A percentile compares a stretch with the other conserved stretches of the same genome.
phyloP scores from a whole-genome alignment of 179 eudicot genomes.

The Silene noctiflora region DNA sequence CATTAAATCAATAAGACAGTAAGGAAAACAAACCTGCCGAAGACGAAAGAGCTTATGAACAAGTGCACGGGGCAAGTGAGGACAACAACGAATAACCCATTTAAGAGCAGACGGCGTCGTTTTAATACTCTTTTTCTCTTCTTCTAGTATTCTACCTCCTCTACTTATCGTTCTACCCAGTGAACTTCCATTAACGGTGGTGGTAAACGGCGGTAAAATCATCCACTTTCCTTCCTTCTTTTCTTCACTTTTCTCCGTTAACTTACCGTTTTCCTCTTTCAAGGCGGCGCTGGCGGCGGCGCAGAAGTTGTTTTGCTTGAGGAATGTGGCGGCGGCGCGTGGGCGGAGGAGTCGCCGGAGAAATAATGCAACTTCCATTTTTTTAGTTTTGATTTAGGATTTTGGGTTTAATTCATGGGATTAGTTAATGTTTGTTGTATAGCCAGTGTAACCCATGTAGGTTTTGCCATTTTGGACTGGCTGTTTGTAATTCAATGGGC shows the following conservation, averaged over 20 bases:
- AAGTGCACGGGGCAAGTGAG: conserved; percentile 77
- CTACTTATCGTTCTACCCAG: conserved; percentile 54
- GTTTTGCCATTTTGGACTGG: background rate
- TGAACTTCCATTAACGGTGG: conserved; percentile 42
- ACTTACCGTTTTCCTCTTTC: background rate
- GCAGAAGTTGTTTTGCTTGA: conserved; percentile 1
- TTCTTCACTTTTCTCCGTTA: conserved; percentile 9
- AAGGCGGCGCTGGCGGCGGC: conserved; percentile 25
- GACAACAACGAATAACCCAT: conserved; percentile 87
- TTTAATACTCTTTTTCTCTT: conserved; percentile 14
- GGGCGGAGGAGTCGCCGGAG: conserved; percentile 42
- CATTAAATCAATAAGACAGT: background rate
- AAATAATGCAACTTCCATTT: conserved; percentile 31
- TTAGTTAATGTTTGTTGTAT: background rate
- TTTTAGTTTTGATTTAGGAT: background rate
- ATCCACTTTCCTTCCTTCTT: conserved; percentile 26
- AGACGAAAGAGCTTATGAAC: conserved; percentile 92
- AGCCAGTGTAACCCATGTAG: no score
- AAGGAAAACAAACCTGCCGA: conserved; percentile 52
- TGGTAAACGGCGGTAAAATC: conserved; percentile 56
- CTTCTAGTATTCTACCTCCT: conserved; percentile 1
- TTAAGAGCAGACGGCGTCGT: conserved; percentile 59
- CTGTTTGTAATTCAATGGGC: no score
- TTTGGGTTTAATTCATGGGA: background rate
- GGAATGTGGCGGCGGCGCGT: conserved; percentile 20